Evolutionary conservation across 2,329 filamentous ascomycete genomes (phyloP), one percentile per base, ranked within the genome.

Genomic region (Hymenoscyphus albidus): DNA sequence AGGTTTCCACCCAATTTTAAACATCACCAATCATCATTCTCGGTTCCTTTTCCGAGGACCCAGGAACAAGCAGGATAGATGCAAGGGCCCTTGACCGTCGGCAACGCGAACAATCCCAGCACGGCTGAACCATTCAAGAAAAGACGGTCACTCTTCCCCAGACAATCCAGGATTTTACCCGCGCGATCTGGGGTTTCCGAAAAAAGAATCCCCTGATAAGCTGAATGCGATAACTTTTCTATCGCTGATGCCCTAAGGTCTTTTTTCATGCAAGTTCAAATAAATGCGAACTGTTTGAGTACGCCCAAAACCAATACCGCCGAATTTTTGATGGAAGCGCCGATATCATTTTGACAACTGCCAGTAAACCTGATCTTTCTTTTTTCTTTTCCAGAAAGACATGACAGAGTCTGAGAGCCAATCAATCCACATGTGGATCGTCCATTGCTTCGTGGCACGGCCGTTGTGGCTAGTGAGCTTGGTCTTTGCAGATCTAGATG

Each of bases 161-260:
- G 35, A 62, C 51, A 40, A 48, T 38, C 2, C 60, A 62, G 44
- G 48, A 48, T 31, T 57, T n/a, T 10, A 22, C 59, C 44, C 40
- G 38, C 59, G 5, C 31, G 27, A 38, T 51, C 42, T 60, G 39
- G 27, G 18, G 1, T 12, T 16, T 22, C 22, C 13, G 7, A 35
- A 38, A n/a, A 58, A 58, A 27, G 27, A 27, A 40, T 54, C 18
- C 51, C 60, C 48, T 62, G 60, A 44, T 40, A 18, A 62, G 60
- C 60, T 62, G 60, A 62, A 62, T 55, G n/a, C 38, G n/a, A 39
- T 61, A 61, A 27, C 2, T 35, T 57, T 27, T 14, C 27, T 61
- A 39, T 54, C 42, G n/a, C 39, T 32, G 18, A 18, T 32, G 12
- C 18, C 48, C 58, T 18, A 18, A n/a, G 5, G 9, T 35, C 16